Percentiles rank a stretch among this genome's conserved stretches.
Conservation (phyloP, 2,329 filamentous ascomycete species). For the Fusarium sp. region DNA sequence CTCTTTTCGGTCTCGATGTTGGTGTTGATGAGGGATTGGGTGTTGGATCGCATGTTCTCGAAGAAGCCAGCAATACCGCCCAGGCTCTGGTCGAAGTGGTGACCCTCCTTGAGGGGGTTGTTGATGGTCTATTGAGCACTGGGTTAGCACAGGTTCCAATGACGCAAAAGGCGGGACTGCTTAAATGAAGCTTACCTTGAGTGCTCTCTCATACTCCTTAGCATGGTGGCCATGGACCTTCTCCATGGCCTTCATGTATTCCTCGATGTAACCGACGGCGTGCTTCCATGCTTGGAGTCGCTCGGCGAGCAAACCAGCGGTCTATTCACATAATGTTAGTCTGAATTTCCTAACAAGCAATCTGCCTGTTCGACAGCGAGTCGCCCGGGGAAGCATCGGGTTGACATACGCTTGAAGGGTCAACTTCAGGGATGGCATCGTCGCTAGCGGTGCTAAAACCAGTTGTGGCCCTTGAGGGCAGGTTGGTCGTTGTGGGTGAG, state of each 20-base stretch:
- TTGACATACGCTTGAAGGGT: constrained; percentile 68
- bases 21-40: constrained; percentile 88
- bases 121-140: constrained; percentile 76
- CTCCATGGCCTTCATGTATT: constrained; percentile 87
- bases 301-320: constrained; percentile 85
- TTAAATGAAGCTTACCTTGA: constrained; percentile 71
- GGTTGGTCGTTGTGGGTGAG: constrained; percentile 51
- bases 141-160: constrained; percentile 12
- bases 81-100: constrained; percentile 93
- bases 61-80: constrained; percentile 91
- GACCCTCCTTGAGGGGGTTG: constrained; percentile 86
- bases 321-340: constrained; percentile 60
- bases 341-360: neutral
- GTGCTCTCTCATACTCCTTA: constrained; percentile 94
- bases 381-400: neutral
- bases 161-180: neutral
- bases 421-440: constrained; percentile 70
- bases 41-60: constrained; percentile 93
- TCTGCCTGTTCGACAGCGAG: neutral
- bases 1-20: constrained; percentile 93
- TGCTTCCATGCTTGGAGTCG: constrained; percentile 97
- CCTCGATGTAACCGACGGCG: constrained; percentile 89
- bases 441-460: constrained; percentile 63
- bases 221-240: constrained; percentile 87
- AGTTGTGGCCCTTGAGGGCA: constrained; percentile 64